phyloP scores from a whole-genome alignment of 805 yeast species.

The Wickerhamomyces pijperi region DNA sequence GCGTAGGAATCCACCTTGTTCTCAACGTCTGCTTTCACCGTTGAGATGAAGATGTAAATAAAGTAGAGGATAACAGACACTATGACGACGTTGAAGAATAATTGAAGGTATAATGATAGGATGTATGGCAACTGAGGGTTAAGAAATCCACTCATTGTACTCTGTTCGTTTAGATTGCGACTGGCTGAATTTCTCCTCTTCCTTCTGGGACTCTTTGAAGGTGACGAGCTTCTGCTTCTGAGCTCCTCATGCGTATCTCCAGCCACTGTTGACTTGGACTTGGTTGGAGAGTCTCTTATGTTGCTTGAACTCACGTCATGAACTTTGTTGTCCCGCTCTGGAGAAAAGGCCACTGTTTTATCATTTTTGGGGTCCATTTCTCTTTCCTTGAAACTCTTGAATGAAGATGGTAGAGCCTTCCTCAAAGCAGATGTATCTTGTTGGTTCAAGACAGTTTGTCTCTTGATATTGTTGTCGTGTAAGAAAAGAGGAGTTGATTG shows the following conservation, averaged over 20 bases:
- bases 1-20: constrained; percentile 56
- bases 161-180: background rate
- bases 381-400: too few relatives aligned
- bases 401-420: too few relatives aligned
- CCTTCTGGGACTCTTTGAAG: background rate
- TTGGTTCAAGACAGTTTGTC: too few relatives aligned
- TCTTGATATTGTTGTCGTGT: too few relatives aligned
- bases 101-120: constrained; percentile 51
- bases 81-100: constrained; percentile 44
- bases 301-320: too few relatives aligned
- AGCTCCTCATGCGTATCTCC: background rate
- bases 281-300: too few relatives aligned
- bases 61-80: constrained; percentile 40
- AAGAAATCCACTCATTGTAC: constrained; percentile 3
- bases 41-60: constrained; percentile 36
- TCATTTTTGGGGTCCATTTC: too few relatives aligned
- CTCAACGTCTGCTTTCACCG: constrained; percentile 60
- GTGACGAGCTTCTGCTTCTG: background rate
- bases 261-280: too few relatives aligned
- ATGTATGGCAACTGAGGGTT: constrained; percentile 46
- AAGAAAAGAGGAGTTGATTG: background rate
- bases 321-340: too few relatives aligned
- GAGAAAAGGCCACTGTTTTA: too few relatives aligned
- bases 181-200: background rate
- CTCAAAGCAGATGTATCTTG: too few relatives aligned